A percentile compares a stretch with the other conserved stretches of the same genome.
phyloP scores from a whole-genome alignment of 352 stramenopile species.

The Phytophthora uliginosa region DNA sequence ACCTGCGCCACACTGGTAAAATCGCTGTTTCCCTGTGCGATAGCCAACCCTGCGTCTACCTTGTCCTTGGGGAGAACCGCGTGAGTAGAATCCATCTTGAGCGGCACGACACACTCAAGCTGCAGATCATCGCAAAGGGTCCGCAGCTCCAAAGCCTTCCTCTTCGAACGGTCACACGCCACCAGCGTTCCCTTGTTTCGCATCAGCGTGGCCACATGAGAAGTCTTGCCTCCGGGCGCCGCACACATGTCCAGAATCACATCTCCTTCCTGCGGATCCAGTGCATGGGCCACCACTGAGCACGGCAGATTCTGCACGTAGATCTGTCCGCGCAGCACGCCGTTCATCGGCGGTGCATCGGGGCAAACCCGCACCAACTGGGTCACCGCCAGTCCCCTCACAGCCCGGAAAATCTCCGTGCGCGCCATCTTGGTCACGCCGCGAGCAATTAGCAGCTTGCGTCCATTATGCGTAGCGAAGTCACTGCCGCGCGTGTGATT shows the following conservation, averaged over 20 bases:
- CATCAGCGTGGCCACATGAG: conserved; percentile 94
- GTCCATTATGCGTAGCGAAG: conserved; percentile 74
- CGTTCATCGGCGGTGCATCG: conserved; percentile 92
- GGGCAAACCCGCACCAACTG: conserved; percentile 76
- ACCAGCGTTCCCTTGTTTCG: conserved; percentile 87
- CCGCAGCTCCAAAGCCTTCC: conserved; percentile 86
- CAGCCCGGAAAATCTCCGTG: conserved; percentile 83
- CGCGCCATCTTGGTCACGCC: conserved; percentile 78
- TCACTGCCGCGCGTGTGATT: conserved; percentile 78
- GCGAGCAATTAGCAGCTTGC: conserved; percentile 84
- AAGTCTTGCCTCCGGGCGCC: conserved; percentile 95
- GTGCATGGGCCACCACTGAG: conserved; percentile 90
- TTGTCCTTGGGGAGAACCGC: conserved; percentile 69
- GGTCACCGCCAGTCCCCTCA: conserved; percentile 72
- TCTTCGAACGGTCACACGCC: conserved; percentile 93
- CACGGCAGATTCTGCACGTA: conserved; percentile 96
- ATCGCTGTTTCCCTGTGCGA: conserved; percentile 15
- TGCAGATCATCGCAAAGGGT: conserved; percentile 79
- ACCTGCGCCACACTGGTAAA: conserved; percentile 65
- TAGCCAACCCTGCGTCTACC: conserved; percentile 23
- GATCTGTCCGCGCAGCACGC: conserved; percentile 82
- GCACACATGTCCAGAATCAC: conserved; percentile 96
- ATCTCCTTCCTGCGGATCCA: conserved; percentile 87
- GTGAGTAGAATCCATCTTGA: conserved; percentile 92
- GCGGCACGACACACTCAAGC: conserved; percentile 65